These are phyloP conservation scores for Pestalotiopsis sp. DNA, from an alignment of 2,329 filamentous ascomycete species.

Conservation along the genomic window DNA sequence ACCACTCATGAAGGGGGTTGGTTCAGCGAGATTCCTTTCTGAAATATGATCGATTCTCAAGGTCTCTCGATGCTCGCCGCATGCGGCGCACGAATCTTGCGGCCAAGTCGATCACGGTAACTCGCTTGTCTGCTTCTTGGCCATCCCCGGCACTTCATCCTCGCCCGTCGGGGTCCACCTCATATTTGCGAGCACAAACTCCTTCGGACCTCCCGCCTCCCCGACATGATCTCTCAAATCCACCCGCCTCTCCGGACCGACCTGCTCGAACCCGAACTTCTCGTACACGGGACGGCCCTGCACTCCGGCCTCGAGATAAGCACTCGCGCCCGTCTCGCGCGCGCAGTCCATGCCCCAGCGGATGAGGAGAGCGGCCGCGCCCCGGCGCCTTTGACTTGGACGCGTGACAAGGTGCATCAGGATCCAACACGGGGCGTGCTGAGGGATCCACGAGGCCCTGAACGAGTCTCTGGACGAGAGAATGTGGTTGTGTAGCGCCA, in stretches of 20 bases:
- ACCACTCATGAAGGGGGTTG: too few species aligned
- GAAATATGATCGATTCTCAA: too few species aligned
- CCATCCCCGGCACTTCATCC: not conserved
- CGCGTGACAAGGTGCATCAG: conserved; percentile 25
- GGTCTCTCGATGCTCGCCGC: too few species aligned
- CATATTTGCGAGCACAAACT: conserved; percentile 6
- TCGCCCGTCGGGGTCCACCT: not conserved
- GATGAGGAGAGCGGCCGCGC: conserved; percentile 16
- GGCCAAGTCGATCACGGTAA: too few species aligned
- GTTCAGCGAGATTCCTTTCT: too few species aligned
- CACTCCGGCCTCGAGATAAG: conserved; percentile 14
- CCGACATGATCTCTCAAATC: not conserved
- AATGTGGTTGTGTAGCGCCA: conserved; percentile 21
- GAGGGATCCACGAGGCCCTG: conserved; percentile 17
- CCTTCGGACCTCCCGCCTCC: not conserved
- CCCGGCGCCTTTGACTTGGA: conserved; percentile 14
- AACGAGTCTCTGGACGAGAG: conserved; percentile 19
- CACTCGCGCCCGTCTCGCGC: not conserved
- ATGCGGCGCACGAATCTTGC: too few species aligned
- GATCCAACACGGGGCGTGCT: conserved; percentile 20
- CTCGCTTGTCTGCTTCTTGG: too few species aligned
- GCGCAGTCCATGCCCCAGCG: conserved; percentile 12
- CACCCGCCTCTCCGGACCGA: conserved; percentile 14
- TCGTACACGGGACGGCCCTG: conserved; percentile 14
- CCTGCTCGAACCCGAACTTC: conserved; percentile 18